Evolutionary conservation across 257 asterid genomes (phyloP).

Genomic region (Penstemon eatonii): DNA sequence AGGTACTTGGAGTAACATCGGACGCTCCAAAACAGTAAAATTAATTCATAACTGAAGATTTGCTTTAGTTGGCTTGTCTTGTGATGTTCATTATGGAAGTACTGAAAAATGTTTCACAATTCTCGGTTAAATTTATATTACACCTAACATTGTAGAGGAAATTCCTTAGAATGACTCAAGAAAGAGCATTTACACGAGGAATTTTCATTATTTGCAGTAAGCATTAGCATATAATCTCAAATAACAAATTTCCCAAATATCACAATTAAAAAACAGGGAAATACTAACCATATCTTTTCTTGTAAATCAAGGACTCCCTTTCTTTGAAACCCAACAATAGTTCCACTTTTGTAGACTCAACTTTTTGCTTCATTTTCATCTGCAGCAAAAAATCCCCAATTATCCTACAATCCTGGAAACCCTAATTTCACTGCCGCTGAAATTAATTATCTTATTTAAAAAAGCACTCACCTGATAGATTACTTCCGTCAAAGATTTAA

Average conservation of each 20-base stretch:
- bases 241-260: background rate
- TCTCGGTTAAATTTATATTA: background rate
- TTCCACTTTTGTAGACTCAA: constrained; percentile 49
- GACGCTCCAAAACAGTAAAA: background rate
- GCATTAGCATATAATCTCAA: background rate
- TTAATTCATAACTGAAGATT: background rate
- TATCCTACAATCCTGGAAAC: constrained; percentile 28
- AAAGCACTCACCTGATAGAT: constrained; percentile 50
- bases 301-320: constrained; percentile 52
- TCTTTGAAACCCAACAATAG: constrained; percentile 53
- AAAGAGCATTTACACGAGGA: no score
- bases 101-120: background rate
- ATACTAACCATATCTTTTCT: constrained; percentile 63
- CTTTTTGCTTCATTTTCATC: constrained; percentile 52
- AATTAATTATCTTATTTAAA: constrained; percentile 12
- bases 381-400: constrained; percentile 42
- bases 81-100: background rate
- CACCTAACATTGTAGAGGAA: background rate
- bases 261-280: background rate
- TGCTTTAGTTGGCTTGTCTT: background rate
- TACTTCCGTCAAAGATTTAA: constrained; percentile 36
- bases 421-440: constrained; percentile 27
- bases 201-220: no score
- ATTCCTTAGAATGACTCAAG: background rate
- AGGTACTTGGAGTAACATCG: no score